Evolutionary conservation across 495 filamentous ascomycete genomes (phyloP), one percentile per base, ranked within the genome.

Genomic region (Mytilinidion resinicola): DNA sequence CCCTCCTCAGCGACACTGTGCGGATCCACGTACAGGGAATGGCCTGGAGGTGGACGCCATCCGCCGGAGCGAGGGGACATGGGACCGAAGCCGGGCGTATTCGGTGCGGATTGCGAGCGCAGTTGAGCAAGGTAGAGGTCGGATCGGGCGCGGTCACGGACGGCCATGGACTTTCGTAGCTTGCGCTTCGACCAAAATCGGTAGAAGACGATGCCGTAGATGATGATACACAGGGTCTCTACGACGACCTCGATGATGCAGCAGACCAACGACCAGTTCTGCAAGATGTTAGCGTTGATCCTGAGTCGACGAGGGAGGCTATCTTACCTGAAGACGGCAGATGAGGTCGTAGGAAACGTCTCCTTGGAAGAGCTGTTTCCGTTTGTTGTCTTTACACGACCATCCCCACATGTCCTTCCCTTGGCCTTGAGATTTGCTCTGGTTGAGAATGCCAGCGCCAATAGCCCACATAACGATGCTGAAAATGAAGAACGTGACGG

Each of bases 191-290:
- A 88, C 81, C 89, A 93, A 79, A 95, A 88, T 63, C 93, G 88
- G 79, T 93, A 97, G 77, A 96, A 96, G 70, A 95, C 84, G 69
- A 96, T 80, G 70, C 79, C 89, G 77, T 99, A 99, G 68, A 99
- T 86, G 37, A 82, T 74, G 70, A 99, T 95, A 63, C 88, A 88
- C 72, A 99, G 82, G 64, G 87, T 78, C 71, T 99, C 93, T 62
- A 99, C 80, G 54, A 95, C 87, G 61, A 99, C 81, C 76, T 99
- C 93, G 74, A 99, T 97, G 68, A 99, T 87, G 69, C 88, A 88
- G 78, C 93, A 99, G 65, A 99, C 86, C 49, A 99, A 82, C 17
- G 87, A 82, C 93, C 93, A 99, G 74, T 96, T 89, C 87, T 96
- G 67, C 37, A 56, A 34, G 21, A 38, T 10, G 53, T 61, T 21